Evolutionary conservation across 2,329 filamentous ascomycete genomes (phyloP).

Genomic region (Metarhizium sp.): DNA sequence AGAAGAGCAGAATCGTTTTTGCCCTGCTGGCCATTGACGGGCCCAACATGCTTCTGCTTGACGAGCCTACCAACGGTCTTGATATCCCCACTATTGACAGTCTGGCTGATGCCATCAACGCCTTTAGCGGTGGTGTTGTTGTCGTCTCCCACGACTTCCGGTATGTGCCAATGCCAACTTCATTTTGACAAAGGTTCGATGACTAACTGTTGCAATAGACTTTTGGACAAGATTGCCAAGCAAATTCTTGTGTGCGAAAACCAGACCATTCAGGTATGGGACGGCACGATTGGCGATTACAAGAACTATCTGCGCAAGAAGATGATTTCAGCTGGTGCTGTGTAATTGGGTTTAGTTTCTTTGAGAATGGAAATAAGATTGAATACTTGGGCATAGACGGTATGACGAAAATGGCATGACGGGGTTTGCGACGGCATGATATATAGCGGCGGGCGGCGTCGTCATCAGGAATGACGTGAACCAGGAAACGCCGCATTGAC

Average conservation of each 20-base stretch:
- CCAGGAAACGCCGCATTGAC: slow-evolving; percentile 14
- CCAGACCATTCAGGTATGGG: slow-evolving; percentile 85
- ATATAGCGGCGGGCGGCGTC: slow-evolving; percentile 9
- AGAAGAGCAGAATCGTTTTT: slow-evolving; percentile 97
- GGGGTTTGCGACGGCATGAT: slow-evolving; percentile 8
- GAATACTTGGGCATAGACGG: slow-evolving; percentile 16
- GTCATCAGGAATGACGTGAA: slow-evolving; percentile 10
- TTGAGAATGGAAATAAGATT: slow-evolving; percentile 9
- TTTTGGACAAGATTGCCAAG: slow-evolving; percentile 99
- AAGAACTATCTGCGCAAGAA: slow-evolving; percentile 99
- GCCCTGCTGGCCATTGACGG: slow-evolving; percentile 88
- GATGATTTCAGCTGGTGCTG: slow-evolving; percentile 83
- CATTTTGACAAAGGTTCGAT: background rate
- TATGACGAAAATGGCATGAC: slow-evolving; percentile 9
- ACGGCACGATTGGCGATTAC: slow-evolving; percentile 85
- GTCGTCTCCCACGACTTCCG: slow-evolving; percentile 99
- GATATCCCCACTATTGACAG: slow-evolving; percentile 98
- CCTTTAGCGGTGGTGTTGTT: slow-evolving; percentile 91
- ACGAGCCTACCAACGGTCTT: slow-evolving; percentile 98
- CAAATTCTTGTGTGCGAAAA: slow-evolving; percentile 99
- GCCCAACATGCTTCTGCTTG: slow-evolving; percentile 95
- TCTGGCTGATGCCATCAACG: slow-evolving; percentile 94
- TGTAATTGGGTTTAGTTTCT: slow-evolving; percentile 46
- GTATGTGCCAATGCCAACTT: slow-evolving; percentile 39
- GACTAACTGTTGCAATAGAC: slow-evolving; percentile 39